Base-by-base conservation (phyloP, 108 stramenopile genomes). In the Hondaea fermentalgiana region DNA sequence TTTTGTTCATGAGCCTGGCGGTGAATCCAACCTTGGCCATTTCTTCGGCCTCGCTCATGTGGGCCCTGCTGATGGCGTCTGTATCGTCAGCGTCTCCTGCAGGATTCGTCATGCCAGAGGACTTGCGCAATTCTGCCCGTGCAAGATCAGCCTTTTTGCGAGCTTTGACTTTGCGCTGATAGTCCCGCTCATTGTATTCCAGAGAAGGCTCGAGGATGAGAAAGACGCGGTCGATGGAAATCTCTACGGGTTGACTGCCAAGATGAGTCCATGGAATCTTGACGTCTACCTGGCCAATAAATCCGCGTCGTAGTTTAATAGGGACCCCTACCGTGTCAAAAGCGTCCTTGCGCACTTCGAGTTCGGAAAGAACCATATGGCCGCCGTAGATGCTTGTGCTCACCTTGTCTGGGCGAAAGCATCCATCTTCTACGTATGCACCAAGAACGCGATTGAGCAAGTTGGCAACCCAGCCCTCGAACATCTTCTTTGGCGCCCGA, bases 231-330 rank as follows among this genome's bases (percentile, higher is more conserved):
- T 83, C 76, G 28, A 83, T 83, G n/a, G 76, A 8, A 23, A 83
- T 83, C 28, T 83, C 76, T 16, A 83, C 76, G 25, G 76, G 76
- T 23, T 83, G 45, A 23, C 76, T 53, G 4, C 76, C 76, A 8
- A 83, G 76, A 53, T 83, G 45, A 12, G 76, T 83, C 76, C 76
- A 83, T 6, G 76, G 76, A 35, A 83, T 83, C 51, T 83, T 83
- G 76, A 83, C n/a, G 25, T 83, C 76, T 12, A 83, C 76, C 28
- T 83, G 76, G 49, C 76, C 76, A 35, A 83, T 83, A 4, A 83
- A 83, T 2, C 76, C 76, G n/a, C 76, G 76, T 6, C 51, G 45
- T 23, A 83, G 51, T 23, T 83, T 83, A 23, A 83, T 83, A 6
- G 76, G 76, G 19, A 28, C 76, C 51, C 28, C 76, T 6, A 83